Conservation (phyloP, 495 filamentous ascomycete genomes). For the Aspergillus incahuasiensis region DNA sequence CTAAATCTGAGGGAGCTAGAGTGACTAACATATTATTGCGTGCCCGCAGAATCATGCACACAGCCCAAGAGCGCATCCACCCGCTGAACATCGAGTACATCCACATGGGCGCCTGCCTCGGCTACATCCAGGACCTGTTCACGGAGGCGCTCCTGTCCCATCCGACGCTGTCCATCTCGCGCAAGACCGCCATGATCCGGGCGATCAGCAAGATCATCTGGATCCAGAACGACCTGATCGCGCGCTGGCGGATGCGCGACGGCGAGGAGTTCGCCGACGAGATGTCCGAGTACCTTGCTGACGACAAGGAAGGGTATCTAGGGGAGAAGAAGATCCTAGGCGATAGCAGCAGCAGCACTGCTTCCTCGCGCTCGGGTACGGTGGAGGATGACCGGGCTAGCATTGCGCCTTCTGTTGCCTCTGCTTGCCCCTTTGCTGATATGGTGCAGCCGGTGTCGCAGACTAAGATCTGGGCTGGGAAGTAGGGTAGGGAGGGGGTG, state of each 20-base stretch:
- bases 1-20: too few relatives aligned
- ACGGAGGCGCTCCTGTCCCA: slow-evolving; percentile 69
- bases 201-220: slow-evolving; percentile 60
- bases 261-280: slow-evolving; percentile 66
- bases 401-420: slow-evolving; percentile 20
- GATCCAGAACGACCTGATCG: slow-evolving; percentile 78
- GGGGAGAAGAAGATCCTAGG: slow-evolving; percentile 47
- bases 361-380: slow-evolving; percentile 19
- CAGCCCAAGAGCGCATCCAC: slow-evolving; percentile 57
- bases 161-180: slow-evolving; percentile 54
- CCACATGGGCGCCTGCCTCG: slow-evolving; percentile 63
- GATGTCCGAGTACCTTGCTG: slow-evolving; percentile 42
- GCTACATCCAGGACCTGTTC: slow-evolving; percentile 69
- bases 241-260: slow-evolving; percentile 68
- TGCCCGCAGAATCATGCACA: slow-evolving; percentile 63
- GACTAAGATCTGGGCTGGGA: slow-evolving; percentile 40
- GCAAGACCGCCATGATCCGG: slow-evolving; percentile 64
- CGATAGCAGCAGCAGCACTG: slow-evolving; percentile 17
- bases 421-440: slow-evolving; percentile 37
- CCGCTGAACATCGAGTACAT: slow-evolving; percentile 72
- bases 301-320: slow-evolving; percentile 60
- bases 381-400: slow-evolving; percentile 34
- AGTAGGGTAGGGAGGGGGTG: slow-evolving; percentile 1
- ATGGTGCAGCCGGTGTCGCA: slow-evolving; percentile 22
- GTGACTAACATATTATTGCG: too few relatives aligned